Percentiles rank a stretch among this genome's conserved stretches.
Evolutionary conservation across 2,329 filamentous ascomycete species (phyloP).

Genomic region (Herpotrichia juniperi): DNA sequence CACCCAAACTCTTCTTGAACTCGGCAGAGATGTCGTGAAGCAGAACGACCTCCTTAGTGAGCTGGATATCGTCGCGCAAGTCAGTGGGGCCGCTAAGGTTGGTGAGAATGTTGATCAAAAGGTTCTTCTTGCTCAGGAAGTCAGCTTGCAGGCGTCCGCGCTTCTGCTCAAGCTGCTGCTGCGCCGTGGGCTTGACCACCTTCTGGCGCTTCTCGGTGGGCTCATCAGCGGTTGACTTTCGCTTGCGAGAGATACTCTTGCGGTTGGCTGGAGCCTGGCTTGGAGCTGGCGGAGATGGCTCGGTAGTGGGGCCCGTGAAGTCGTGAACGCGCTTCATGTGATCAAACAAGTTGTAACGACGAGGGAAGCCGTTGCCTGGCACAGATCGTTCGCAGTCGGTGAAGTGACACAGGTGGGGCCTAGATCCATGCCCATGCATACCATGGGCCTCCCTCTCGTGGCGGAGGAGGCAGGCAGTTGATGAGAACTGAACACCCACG

Average conservation of each 20-base stretch:
- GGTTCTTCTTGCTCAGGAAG: constrained; percentile 42
- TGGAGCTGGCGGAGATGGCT: constrained; percentile 36
- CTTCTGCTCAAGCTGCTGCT: constrained; percentile 41
- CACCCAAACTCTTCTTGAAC: constrained; percentile 37
- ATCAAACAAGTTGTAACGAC: constrained; percentile 94
- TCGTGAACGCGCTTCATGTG: constrained; percentile 96
- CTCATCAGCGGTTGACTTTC: constrained; percentile 41
- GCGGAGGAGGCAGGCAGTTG: constrained; percentile 90
- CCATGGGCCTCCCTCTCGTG: constrained; percentile 96
- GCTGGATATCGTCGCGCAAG: constrained; percentile 38
- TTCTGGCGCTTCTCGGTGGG: constrained; percentile 41
- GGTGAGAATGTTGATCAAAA: constrained; percentile 38
- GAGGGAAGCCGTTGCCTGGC: constrained; percentile 86
- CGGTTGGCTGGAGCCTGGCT: constrained; percentile 27
- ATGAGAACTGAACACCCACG: constrained; percentile 88
- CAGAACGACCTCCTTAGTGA: constrained; percentile 40
- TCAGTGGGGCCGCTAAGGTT: constrained; percentile 42
- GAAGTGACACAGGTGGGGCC: constrained; percentile 89
- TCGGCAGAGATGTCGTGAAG: constrained; percentile 43
- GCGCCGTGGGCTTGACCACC: constrained; percentile 35
- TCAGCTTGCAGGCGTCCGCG: constrained; percentile 36
- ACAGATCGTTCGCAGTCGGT: constrained; percentile 84
- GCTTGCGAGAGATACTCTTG: constrained; percentile 39
- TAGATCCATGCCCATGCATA: constrained; percentile 92
- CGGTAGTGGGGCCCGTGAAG: constrained; percentile 50